Evolutionary conservation across 768 basidiomycete species (phyloP).

Genomic region (Suillus subaureus): DNA sequence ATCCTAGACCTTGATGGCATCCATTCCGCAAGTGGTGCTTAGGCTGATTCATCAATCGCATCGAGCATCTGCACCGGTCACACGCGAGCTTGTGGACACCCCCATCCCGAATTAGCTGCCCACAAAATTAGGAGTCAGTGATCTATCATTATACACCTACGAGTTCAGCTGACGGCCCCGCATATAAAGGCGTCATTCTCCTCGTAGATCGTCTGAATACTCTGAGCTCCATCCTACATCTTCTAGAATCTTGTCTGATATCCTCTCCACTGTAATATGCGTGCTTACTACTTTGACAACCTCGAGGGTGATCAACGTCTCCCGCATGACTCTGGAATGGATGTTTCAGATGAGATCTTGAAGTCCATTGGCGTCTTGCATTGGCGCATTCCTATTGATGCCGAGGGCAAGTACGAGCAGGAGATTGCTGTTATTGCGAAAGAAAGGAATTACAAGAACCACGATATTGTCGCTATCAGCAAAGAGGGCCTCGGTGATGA

Average conservation of each 20-base stretch:
- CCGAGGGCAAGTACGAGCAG: constrained; percentile 43
- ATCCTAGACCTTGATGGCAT: background rate
- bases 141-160: background rate
- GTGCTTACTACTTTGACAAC: constrained; percentile 74
- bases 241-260: background rate
- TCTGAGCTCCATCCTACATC: background rate
- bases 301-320: constrained; percentile 79
- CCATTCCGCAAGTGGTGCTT: background rate
- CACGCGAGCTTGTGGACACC: background rate
- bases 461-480: constrained; percentile 76
- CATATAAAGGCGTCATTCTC: background rate
- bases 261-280: constrained; percentile 44
- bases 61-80: background rate
- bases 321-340: constrained; percentile 67
- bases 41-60: background rate
- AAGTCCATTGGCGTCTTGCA: constrained; percentile 61
- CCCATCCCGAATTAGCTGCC: background rate
- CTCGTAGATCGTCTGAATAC: background rate
- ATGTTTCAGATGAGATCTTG: constrained; percentile 53
- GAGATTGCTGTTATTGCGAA: constrained; percentile 63
- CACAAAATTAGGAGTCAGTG: background rate
- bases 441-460: constrained; percentile 78
- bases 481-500: constrained; percentile 77
- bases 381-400: constrained; percentile 69
- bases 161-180: background rate